Conservation (phyloP, 2,329 filamentous ascomycete genomes). For the Epichloe glyceriae region DNA sequence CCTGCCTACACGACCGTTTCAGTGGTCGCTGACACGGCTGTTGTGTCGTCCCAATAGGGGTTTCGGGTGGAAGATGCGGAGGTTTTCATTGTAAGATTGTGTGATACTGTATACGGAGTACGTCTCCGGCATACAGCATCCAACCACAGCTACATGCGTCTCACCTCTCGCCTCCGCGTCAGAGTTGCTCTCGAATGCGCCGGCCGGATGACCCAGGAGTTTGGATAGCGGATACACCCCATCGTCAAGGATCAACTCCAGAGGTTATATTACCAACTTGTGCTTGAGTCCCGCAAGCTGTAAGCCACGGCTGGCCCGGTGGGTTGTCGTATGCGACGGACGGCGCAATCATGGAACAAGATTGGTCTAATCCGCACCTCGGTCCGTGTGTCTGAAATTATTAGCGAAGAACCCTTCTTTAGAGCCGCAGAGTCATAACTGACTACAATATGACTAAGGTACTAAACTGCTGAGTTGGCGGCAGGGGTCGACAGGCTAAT, state of each 20-base stretch:
- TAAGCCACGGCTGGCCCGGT: neutral
- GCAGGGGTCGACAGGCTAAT: neutral
- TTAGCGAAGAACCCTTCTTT: neutral
- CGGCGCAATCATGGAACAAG: conserved; percentile 1
- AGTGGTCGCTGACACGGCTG: neutral
- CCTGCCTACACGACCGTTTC: neutral
- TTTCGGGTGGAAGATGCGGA: too few species aligned
- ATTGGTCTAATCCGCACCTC: neutral
- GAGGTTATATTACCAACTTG: neutral
- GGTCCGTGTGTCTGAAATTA: conserved; percentile 2
- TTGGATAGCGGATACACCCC: neutral
- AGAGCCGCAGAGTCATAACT: too few species aligned
- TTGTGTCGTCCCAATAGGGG: neutral
- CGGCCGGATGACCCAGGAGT: neutral
- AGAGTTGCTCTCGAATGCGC: too few species aligned
- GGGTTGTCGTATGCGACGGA: conserved; percentile 7
- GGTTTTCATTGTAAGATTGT: too few species aligned
- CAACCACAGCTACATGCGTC: neutral
- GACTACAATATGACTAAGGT: neutral
- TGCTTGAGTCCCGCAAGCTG: neutral
- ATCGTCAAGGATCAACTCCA: neutral
- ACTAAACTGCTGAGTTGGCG: neutral
- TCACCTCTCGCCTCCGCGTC: neutral
- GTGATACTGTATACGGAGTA: too few species aligned
- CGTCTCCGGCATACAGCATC: too few species aligned